Evolutionary conservation across 208 protist genomes (phyloP).

Genomic region (Ichthyophonus hoferi): DNA sequence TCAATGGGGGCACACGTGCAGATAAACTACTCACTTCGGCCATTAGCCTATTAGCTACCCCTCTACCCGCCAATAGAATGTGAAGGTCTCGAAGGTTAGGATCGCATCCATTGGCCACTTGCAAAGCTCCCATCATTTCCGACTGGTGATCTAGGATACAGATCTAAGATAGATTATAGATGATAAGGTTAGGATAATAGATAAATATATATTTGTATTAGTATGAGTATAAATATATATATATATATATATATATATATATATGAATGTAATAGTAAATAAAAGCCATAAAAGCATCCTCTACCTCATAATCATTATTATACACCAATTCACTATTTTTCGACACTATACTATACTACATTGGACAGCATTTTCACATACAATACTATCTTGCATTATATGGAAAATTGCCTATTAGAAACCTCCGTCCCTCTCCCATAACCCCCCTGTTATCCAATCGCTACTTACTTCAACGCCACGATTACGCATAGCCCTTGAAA

Average conservation of each 20-base stretch:
- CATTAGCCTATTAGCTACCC: no score
- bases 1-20: no score
- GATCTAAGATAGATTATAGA: no score
- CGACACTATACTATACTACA: not conserved
- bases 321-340: not conserved
- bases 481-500: constrained; percentile 98
- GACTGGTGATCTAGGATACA: no score
- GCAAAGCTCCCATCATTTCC: no score
- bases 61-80: no score
- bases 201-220: not conserved
- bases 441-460: not conserved
- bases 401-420: not conserved
- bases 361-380: no score
- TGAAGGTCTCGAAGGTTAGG: no score
- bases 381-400: not conserved
- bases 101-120: no score
- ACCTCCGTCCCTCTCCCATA: constrained; percentile 29
- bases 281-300: not conserved
- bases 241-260: constrained; percentile 11
- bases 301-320: not conserved
- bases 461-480: constrained; percentile 89
- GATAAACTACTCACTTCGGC: no score
- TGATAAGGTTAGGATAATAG: no score
- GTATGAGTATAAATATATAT: not conserved
- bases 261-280: not conserved